Conservation (phyloP, 805 yeast species). For the Pichia thaimueangensis region DNA sequence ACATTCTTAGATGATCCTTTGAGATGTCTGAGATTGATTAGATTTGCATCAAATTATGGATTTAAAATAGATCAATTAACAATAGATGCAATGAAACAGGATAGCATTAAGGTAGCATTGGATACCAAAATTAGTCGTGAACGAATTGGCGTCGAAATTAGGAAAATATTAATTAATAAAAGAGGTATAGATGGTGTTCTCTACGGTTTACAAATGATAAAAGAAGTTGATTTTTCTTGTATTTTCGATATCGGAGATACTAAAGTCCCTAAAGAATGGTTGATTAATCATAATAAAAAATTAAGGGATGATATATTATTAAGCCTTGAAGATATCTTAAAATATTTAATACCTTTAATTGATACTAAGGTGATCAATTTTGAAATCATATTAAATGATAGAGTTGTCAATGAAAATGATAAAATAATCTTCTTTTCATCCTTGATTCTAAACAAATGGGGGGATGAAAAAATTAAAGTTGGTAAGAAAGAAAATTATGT, state of each 20-base stretch:
- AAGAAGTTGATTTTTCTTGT: constrained; percentile 46
- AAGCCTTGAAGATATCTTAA: constrained; percentile 19
- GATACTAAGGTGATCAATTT: constrained; percentile 5
- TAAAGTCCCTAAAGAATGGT: constrained; percentile 17
- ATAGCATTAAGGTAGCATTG: constrained; percentile 52
- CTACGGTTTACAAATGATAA: constrained; percentile 56
- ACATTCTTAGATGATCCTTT: constrained; percentile 94
- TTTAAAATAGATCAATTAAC: constrained; percentile 60
- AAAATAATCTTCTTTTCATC: constrained; percentile 39
- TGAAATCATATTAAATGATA: constrained; percentile 3
- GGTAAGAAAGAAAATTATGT: constrained; percentile 32
- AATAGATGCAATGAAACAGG: constrained; percentile 55
- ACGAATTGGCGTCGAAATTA: constrained; percentile 80
- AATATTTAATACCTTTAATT: constrained; percentile 17
- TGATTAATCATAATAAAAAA: constrained; percentile 11
- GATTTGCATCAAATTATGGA: constrained; percentile 78
- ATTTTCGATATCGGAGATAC: constrained; percentile 45
- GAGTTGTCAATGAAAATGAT: constrained; percentile 15
- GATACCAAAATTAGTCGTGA: constrained; percentile 78
- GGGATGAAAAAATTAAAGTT: constrained; percentile 26
- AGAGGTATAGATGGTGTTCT: constrained; percentile 38
- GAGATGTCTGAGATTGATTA: constrained; percentile 73
- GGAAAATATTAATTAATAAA: constrained; percentile 62
- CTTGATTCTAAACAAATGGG: constrained; percentile 46
- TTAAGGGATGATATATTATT: constrained; percentile 12